Conservation (phyloP, 2,329 filamentous ascomycete genomes). For the Colletotrichum sp. region DNA sequence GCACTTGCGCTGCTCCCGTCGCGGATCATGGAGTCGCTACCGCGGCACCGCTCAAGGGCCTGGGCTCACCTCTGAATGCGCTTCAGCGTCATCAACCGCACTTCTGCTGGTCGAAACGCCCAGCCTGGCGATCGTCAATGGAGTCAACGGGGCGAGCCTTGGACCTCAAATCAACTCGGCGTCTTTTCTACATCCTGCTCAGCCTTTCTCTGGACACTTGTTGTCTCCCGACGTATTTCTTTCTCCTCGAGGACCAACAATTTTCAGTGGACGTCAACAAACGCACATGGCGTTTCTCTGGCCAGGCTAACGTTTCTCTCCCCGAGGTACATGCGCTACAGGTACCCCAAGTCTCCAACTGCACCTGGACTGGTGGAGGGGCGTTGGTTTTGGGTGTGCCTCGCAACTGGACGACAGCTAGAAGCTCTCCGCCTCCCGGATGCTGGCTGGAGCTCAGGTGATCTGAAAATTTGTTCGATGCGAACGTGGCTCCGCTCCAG, state of each 20-base stretch:
- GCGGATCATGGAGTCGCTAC: conserved; percentile 10
- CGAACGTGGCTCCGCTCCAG: conserved; percentile 16
- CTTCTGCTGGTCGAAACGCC: not conserved
- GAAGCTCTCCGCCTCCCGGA: conserved; percentile 13
- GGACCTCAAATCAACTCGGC: not conserved
- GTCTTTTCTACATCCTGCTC: not conserved
- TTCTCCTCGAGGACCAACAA: not conserved
- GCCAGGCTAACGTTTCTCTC: not conserved
- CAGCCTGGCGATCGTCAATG: not conserved
- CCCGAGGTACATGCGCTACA: not conserved
- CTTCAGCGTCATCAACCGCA: not conserved
- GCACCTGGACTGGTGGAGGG: not conserved
- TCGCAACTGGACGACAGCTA: conserved; percentile 14
- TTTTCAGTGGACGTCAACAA: not conserved
- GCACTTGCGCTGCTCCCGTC: conserved; percentile 2
- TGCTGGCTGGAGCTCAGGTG: conserved; percentile 18
- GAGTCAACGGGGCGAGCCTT: not conserved
- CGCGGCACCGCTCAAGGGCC: not conserved
- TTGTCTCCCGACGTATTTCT: not conserved
- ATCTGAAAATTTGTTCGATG: conserved; percentile 18
- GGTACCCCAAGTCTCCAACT: conserved; percentile 6
- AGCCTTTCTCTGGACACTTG: not conserved
- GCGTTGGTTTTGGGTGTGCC: conserved; percentile 5
- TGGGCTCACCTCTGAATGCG: not conserved
- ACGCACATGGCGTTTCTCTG: not conserved